Conservation (phyloP, 2,329 filamentous ascomycete species). For the Neoscytalidium dimidiatum region DNA sequence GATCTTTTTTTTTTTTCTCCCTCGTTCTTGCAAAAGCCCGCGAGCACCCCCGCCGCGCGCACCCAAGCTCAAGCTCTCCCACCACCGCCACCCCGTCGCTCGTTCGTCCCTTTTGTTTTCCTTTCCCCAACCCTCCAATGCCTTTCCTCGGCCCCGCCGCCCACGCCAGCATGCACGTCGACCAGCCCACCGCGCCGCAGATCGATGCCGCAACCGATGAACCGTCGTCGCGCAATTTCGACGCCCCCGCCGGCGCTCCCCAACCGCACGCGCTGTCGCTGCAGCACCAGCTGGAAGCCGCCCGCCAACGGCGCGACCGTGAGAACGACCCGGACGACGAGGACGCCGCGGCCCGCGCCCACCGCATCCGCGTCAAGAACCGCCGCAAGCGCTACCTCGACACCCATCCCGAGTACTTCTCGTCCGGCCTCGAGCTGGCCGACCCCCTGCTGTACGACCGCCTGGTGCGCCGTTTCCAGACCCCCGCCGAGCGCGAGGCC, state of each 20-base stretch:
- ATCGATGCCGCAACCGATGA: slow-evolving; percentile 31
- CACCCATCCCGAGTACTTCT: slow-evolving; percentile 72
- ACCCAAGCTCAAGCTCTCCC: background rate
- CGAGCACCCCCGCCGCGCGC: background rate
- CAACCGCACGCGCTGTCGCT: slow-evolving; percentile 17
- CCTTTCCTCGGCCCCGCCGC: slow-evolving; percentile 18
- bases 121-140: slow-evolving; percentile 9
- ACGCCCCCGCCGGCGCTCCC: slow-evolving; percentile 29
- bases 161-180: slow-evolving; percentile 4
- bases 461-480: slow-evolving; percentile 76
- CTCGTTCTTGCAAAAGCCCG: slow-evolving; percentile 12
- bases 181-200: slow-evolving; percentile 12
- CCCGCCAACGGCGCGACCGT: slow-evolving; percentile 11
- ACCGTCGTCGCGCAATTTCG: slow-evolving; percentile 27
- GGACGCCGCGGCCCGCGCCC: slow-evolving; percentile 20
- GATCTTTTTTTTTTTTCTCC: background rate
- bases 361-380: slow-evolving; percentile 67
- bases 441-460: slow-evolving; percentile 83
- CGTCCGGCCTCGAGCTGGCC: slow-evolving; percentile 62
- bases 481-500: slow-evolving; percentile 68
- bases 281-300: background rate
- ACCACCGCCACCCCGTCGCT: slow-evolving; percentile 1
- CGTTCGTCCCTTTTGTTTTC: background rate
- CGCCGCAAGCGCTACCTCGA: slow-evolving; percentile 76
- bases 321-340: slow-evolving; percentile 18